These are phyloP conservation scores for Aspergillus wentii DNA, from an alignment of 495 filamentous ascomycete species.

Conservation along the genomic window DNA sequence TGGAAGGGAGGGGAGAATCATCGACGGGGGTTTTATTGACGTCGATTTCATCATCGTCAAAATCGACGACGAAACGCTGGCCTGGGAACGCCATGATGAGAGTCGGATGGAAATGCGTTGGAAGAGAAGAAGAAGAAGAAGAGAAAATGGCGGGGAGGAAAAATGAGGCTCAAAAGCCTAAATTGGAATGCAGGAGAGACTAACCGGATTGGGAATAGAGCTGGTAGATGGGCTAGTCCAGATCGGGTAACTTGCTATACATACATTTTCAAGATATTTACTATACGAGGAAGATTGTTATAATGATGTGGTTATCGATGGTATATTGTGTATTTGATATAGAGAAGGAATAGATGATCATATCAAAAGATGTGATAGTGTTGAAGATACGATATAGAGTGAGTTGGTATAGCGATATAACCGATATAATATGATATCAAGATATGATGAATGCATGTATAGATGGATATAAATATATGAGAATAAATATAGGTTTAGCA, in stretches of 20 bases:
- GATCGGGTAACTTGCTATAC: neutral
- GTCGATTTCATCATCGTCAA: constrained; percentile 38
- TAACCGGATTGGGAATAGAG: constrained; percentile 17
- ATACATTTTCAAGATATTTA: neutral
- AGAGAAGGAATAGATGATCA: too few relatives aligned
- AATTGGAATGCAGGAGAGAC: constrained; percentile 15
- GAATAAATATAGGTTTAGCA: too few relatives aligned
- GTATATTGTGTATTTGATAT: neutral
- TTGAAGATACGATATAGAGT: too few relatives aligned
- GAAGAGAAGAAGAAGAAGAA: constrained; percentile 19
- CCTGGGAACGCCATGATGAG: constrained; percentile 53
- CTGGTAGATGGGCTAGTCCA: neutral
- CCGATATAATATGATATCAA: too few relatives aligned
- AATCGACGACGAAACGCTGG: constrained; percentile 54
- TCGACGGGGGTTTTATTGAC: constrained; percentile 12
- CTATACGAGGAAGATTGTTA: neutral
- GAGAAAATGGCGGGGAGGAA: constrained; percentile 18
- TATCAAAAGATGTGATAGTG: too few relatives aligned
- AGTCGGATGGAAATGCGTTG: constrained; percentile 4
- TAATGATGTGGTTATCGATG: neutral
- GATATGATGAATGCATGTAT: too few relatives aligned
- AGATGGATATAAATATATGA: too few relatives aligned
- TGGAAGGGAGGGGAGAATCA: constrained; percentile 24
- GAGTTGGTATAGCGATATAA: too few relatives aligned
- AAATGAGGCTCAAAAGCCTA: constrained; percentile 44